phyloP scores from a whole-genome alignment of 768 basidiomycete genomes.

The Serendipita indica region DNA sequence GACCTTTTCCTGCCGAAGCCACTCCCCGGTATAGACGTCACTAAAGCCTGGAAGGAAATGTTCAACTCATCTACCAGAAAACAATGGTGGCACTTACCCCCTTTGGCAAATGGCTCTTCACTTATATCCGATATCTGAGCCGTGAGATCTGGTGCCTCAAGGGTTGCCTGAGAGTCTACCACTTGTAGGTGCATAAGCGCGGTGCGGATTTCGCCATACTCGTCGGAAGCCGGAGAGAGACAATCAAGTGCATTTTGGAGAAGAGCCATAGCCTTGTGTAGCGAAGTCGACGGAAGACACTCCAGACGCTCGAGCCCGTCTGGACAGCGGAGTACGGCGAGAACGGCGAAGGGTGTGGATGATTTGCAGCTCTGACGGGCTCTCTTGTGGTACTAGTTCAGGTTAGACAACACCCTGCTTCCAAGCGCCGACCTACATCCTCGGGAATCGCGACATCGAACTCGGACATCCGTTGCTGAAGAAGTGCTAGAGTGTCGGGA shows the following conservation, averaged over 20 bases:
- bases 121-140: neutral
- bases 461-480: neutral
- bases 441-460: neutral
- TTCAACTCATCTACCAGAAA: no score
- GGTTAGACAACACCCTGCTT: neutral
- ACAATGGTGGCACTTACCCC: neutral
- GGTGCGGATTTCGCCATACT: neutral
- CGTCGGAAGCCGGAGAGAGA: neutral
- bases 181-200: neutral
- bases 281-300: neutral
- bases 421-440: neutral
- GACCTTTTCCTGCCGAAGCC: slow-evolving; percentile 5
- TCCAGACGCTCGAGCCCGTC: slow-evolving; percentile 6
- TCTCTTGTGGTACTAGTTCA: neutral
- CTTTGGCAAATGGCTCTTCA: slow-evolving; percentile 5
- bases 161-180: neutral
- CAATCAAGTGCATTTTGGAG: neutral
- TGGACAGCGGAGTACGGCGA: neutral
- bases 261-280: slow-evolving; percentile 3
- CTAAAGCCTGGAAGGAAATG: neutral
- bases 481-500: neutral
- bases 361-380: neutral
- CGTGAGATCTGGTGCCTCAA: slow-evolving; percentile 4
- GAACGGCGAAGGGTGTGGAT: neutral
- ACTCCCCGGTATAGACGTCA: slow-evolving; percentile 9